Conservation (phyloP, 306 rosid genomes). For the Alnus rubra region DNA sequence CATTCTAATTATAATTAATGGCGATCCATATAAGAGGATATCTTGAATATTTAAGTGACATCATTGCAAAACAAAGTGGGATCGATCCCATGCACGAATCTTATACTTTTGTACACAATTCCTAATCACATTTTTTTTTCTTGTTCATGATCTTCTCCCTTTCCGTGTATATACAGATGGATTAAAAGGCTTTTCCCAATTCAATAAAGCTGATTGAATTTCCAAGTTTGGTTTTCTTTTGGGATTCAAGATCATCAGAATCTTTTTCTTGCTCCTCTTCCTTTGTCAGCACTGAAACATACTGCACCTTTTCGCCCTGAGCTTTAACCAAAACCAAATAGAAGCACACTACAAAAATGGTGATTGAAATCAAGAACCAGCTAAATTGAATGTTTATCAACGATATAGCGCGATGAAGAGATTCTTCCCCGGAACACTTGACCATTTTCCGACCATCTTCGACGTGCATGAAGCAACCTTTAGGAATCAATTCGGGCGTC, state of each 20-base stretch:
- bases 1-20: too few species aligned
- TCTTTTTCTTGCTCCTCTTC: conserved; percentile 38
- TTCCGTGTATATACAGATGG: too few species aligned
- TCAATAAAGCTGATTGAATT: conserved; percentile 43
- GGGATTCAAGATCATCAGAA: conserved; percentile 55
- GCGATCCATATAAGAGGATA: too few species aligned
- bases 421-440: conserved; percentile 38
- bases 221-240: conserved; percentile 33
- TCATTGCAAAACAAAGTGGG: too few species aligned
- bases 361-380: conserved; percentile 51
- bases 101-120: too few species aligned
- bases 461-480: conserved; percentile 60
- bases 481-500: conserved; percentile 56
- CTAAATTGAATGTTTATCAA: conserved; percentile 68
- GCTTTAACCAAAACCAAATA: conserved; percentile 48
- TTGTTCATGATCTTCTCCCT: too few species aligned
- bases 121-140: too few species aligned
- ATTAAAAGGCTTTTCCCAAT: conserved; percentile 29
- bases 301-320: conserved; percentile 34
- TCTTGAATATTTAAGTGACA: too few species aligned
- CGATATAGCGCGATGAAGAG: conserved; percentile 61
- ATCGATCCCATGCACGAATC: too few species aligned
- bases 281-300: conserved; percentile 36
- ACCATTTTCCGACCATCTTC: conserved; percentile 70
- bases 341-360: conserved; percentile 40